phyloP scores from a whole-genome alignment of 805 yeast genomes.

The Zygosaccharomyces lentus region DNA sequence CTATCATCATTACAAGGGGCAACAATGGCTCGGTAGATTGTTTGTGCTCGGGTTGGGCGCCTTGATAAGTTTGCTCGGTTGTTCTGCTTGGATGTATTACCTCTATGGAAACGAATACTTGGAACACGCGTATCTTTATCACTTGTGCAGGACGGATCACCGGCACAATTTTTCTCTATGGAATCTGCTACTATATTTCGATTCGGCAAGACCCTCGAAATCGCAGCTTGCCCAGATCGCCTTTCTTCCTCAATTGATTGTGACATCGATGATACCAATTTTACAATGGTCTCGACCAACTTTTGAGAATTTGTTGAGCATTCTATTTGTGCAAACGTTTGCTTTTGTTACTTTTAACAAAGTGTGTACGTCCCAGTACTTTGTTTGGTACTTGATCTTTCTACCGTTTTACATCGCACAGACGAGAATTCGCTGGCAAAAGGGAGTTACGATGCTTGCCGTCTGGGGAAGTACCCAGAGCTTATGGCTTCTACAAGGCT shows the following conservation, averaged over 20 bases:
- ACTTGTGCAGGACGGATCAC: conserved; percentile 79
- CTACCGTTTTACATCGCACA: conserved; percentile 65
- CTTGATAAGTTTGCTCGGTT: conserved; percentile 39
- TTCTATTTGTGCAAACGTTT: conserved; percentile 72
- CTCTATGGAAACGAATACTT: conserved; percentile 73
- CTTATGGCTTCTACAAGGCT: conserved; percentile 75
- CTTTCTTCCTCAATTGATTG: conserved; percentile 73
- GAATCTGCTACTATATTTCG: conserved; percentile 65
- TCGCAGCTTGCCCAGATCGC: conserved; percentile 46
- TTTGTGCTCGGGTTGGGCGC: conserved; percentile 42
- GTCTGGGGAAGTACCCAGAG: conserved; percentile 74
- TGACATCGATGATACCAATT: conserved; percentile 28
- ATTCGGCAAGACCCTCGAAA: conserved; percentile 38
- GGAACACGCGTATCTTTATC: conserved; percentile 76
- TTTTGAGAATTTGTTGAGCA: conserved; percentile 41
- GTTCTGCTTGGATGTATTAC: conserved; percentile 58
- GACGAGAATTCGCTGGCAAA: conserved; percentile 37
- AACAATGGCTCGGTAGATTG: conserved; percentile 30
- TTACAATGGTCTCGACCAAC: conserved; percentile 27
- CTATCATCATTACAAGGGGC: conserved; percentile 11
- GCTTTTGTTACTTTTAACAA: conserved; percentile 75
- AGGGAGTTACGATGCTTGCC: conserved; percentile 41
- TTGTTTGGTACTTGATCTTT: conserved; percentile 87
- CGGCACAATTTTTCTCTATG: conserved; percentile 92
- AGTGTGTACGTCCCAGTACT: conserved; percentile 91